phyloP scores from a whole-genome alignment of 257 asterid species.

The Solanum sitiens region DNA sequence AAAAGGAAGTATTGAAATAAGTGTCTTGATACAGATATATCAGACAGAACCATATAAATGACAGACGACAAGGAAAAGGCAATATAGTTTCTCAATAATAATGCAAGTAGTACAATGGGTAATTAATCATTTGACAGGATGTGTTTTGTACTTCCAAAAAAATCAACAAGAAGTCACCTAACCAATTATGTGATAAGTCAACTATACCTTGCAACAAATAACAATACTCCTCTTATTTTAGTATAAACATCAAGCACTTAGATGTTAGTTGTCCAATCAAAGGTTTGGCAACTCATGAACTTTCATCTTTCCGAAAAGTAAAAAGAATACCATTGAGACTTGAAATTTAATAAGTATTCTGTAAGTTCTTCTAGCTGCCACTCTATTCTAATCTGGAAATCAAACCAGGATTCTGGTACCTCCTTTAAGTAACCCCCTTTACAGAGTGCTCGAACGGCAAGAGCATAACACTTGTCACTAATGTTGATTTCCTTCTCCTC shows the following conservation, averaged over 20 bases:
- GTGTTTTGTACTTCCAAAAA: not conserved
- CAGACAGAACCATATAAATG: too few species aligned
- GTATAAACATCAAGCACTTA: not conserved
- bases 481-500: conserved; percentile 44
- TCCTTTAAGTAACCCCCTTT: conserved; percentile 73
- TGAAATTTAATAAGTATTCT: not conserved
- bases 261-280: not conserved
- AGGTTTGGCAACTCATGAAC: not conserved
- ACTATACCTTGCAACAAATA: not conserved
- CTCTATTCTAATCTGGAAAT: not conserved
- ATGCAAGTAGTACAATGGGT: not conserved
- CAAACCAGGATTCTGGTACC: conserved; percentile 21
- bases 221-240: not conserved
- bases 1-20: too few species aligned
- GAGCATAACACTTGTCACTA: conserved; percentile 38
- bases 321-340: not conserved
- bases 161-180: not conserved
- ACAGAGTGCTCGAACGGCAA: conserved; percentile 56
- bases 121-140: not conserved
- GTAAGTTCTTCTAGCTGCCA: not conserved
- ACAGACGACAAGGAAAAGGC: not conserved
- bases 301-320: not conserved
- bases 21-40: too few species aligned
- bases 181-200: not conserved
- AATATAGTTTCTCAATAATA: not conserved